Evolutionary conservation across 805 yeast genomes (phyloP), one percentile per base, ranked within the genome.

Genomic region (Hanseniaspora thailandica): DNA sequence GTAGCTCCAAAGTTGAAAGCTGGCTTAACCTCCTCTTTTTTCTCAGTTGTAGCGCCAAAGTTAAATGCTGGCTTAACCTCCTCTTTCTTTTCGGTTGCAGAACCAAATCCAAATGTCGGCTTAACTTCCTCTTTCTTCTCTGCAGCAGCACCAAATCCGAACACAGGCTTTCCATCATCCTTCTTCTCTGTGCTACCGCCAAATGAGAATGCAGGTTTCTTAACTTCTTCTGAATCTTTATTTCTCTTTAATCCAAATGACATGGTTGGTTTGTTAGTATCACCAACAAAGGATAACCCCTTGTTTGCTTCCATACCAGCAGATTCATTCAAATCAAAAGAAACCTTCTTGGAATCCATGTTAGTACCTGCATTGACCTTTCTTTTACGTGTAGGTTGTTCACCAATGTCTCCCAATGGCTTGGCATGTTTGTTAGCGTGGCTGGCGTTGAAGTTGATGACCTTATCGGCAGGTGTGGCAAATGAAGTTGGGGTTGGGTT

Each of bases 1-100:
- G 51, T 47, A 23, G 48, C 15, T 10, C 55, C 57, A 23, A 59
- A 59, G 3, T 55, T 45, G 22, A 60, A 57, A 22, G 57, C 28
- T 19, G 60, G 57, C 25, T 46, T 57, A 2, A 39, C 17, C 10
- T 36, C 55, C 2, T 38, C 46, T 26, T 47, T 47, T 19, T 40
- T 45, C 12, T 46, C 46, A 25, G 52, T 19, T n/a, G 22, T 20
- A 7, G 43, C 17, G 9, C 45, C 50, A 40, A 53, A 53, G 2
- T 39, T 3, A 20, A 47, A 41, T n/a, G 43, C 26, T 28, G 25
- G 49, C 25, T 43, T 48, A 10, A 17, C 5, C 5, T 38, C 36
- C 1, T 20, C 30, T 5, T 35, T 47, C 28, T 47, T 41, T 12
- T 33, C 23, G 8, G 45, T 33, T 35, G 22, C 23, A 4, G 43